Conservation (phyloP, 2,329 filamentous ascomycete genomes). For the Apiospora aurea region DNA sequence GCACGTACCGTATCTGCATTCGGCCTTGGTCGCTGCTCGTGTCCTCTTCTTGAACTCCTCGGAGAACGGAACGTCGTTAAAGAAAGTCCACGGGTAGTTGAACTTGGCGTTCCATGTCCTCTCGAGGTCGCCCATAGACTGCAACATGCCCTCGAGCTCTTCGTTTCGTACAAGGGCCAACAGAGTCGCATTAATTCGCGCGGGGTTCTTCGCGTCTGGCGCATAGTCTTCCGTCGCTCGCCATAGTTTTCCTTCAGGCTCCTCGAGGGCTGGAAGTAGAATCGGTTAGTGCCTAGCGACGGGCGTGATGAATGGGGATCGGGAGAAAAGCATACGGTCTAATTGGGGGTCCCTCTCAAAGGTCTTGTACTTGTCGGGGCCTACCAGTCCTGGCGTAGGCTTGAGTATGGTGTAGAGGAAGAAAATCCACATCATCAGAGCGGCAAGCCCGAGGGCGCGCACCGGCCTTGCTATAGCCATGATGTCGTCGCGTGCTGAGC, state of each 20-base stretch:
- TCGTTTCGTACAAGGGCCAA: slow-evolving; percentile 91
- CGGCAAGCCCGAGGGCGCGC: slow-evolving; percentile 76
- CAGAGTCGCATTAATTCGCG: slow-evolving; percentile 91
- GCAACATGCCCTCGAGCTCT: slow-evolving; percentile 83
- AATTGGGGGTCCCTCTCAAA: slow-evolving; percentile 80
- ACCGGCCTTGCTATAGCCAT: slow-evolving; percentile 91
- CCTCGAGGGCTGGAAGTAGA: slow-evolving; percentile 73
- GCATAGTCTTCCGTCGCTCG: slow-evolving; percentile 80
- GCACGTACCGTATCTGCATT: slow-evolving; percentile 78
- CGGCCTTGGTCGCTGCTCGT: slow-evolving; percentile 82
- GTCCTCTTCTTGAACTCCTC: slow-evolving; percentile 92
- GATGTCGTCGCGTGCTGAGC: slow-evolving; percentile 41
- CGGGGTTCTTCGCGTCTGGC: slow-evolving; percentile 75
- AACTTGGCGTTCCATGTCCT: slow-evolving; percentile 98
- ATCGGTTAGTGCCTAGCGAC: background rate
- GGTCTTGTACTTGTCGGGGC: slow-evolving; percentile 48
- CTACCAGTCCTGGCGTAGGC: slow-evolving; percentile 50
- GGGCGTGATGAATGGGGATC: background rate
- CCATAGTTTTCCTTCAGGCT: slow-evolving; percentile 79
- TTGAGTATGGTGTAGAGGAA: slow-evolving; percentile 79
- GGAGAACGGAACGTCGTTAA: slow-evolving; percentile 94
- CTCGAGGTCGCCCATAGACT: slow-evolving; percentile 91
- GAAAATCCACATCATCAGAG: slow-evolving; percentile 77
- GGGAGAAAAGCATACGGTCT: slow-evolving; percentile 69
- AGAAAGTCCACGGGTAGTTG: slow-evolving; percentile 99